Percentiles rank a stretch among this genome's conserved stretches.
These are phyloP conservation scores for Trichoderma atroviride DNA, from an alignment of 2,329 filamentous ascomycete genomes.

Conservation along the genomic window DNA sequence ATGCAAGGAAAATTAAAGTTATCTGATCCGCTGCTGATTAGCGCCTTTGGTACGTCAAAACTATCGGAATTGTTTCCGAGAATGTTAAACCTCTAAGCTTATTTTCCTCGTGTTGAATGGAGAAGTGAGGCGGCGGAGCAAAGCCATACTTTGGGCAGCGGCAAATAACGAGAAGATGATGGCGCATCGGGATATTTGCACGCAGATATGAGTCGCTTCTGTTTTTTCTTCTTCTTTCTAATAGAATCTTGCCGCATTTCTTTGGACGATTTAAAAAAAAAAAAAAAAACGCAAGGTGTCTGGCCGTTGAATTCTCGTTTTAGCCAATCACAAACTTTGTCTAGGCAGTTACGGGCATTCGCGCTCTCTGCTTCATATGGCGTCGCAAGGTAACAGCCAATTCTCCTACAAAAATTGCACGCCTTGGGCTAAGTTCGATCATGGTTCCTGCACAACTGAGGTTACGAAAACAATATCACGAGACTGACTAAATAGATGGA, in stretches of 20 bases:
- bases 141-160: not conserved
- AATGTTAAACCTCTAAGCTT: not conserved
- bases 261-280: not conserved
- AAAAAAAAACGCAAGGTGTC: too few relatives aligned
- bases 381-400: not conserved
- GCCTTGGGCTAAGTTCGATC: too few relatives aligned
- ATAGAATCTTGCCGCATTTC: not conserved
- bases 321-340: not conserved
- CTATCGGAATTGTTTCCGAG: not conserved
- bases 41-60: not conserved
- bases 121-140: not conserved
- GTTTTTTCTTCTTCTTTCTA: not conserved
- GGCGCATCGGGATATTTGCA: not conserved
- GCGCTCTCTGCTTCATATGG: not conserved
- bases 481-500: too few relatives aligned
- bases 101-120: not conserved
- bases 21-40: conserved; percentile 7
- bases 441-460: too few relatives aligned
- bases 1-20: conserved; percentile 16
- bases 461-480: too few relatives aligned
- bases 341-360: not conserved
- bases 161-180: not conserved
- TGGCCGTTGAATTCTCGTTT: not conserved
- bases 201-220: not conserved
- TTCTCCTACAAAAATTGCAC: too few relatives aligned